These are phyloP conservation scores for Acacia pycnantha DNA, from an alignment of 331 rosid species.

Conservation along the genomic window DNA sequence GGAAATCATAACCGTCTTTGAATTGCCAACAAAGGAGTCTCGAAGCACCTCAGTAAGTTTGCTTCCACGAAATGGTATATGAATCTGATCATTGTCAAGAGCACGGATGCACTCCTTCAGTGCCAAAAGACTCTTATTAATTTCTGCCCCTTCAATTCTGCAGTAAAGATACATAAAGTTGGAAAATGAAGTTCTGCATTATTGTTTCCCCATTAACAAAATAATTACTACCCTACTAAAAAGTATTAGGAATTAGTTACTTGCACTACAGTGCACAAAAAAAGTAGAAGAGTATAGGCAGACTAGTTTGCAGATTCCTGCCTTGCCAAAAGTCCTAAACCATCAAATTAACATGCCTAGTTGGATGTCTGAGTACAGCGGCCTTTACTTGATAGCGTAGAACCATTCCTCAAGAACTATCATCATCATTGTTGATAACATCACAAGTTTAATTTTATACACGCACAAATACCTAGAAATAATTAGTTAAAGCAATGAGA, in stretches of 20 bases:
- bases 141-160: conserved; percentile 99
- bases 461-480: not conserved
- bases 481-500: not conserved
- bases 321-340: not conserved
- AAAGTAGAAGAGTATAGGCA: not conserved
- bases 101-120: conserved; percentile 98
- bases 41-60: conserved; percentile 99
- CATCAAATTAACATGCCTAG: conserved; percentile 1
- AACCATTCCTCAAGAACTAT: not conserved
- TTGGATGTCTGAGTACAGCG: not conserved
- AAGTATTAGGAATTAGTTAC: conserved; percentile 1
- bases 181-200: not conserved
- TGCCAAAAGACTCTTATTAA: conserved; percentile 95
- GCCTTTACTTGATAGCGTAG: not conserved
- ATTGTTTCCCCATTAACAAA: not conserved
- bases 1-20: conserved; percentile 96
- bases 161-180: not conserved
- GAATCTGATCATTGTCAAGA: conserved; percentile 97
- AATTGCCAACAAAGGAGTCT: conserved; percentile 96
- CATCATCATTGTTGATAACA: not conserved
- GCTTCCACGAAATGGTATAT: conserved; percentile 97
- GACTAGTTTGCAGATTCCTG: not conserved
- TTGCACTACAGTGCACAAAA: not conserved
- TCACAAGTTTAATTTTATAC: not conserved
- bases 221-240: not conserved